These are phyloP conservation scores for Globisporangium solare DNA, from an alignment of 352 stramenopile species.

Conservation along the genomic window DNA sequence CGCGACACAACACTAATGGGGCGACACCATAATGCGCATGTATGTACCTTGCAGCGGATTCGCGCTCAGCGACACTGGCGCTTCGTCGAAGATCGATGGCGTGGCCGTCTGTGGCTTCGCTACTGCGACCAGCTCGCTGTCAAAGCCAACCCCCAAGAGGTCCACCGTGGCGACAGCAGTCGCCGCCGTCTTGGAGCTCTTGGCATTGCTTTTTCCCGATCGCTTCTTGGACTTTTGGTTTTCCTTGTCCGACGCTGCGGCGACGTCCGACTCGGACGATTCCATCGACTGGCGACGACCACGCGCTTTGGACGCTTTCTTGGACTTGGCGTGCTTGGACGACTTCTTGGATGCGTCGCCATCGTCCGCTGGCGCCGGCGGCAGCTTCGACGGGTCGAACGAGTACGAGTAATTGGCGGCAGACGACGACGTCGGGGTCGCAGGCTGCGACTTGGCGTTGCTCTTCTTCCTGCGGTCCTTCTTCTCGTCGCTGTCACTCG, in stretches of 20 bases:
- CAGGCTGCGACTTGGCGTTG: neutral
- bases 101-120: slow-evolving; percentile 7
- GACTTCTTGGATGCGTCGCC: slow-evolving; percentile 15
- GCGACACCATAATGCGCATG: neutral
- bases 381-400: slow-evolving; percentile 47
- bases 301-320: slow-evolving; percentile 18
- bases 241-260: slow-evolving; percentile 30
- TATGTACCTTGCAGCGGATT: slow-evolving; percentile 38
- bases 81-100: slow-evolving; percentile 35
- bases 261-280: slow-evolving; percentile 28
- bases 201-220: slow-evolving; percentile 9
- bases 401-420: slow-evolving; percentile 35
- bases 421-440: slow-evolving; percentile 6
- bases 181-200: slow-evolving; percentile 14
- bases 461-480: slow-evolving; percentile 14
- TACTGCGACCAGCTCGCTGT: slow-evolving; percentile 14
- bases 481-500: neutral
- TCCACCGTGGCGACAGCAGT: slow-evolving; percentile 30
- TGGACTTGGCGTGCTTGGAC: neutral
- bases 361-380: slow-evolving; percentile 22
- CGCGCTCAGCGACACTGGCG: slow-evolving; percentile 11
- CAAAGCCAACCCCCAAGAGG: slow-evolving; percentile 46
- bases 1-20: neutral
- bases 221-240: slow-evolving; percentile 19
- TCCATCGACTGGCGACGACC: slow-evolving; percentile 28